phyloP scores from a whole-genome alignment of 192 early-diverging fungal species.

The Haplosporangium gracile region DNA sequence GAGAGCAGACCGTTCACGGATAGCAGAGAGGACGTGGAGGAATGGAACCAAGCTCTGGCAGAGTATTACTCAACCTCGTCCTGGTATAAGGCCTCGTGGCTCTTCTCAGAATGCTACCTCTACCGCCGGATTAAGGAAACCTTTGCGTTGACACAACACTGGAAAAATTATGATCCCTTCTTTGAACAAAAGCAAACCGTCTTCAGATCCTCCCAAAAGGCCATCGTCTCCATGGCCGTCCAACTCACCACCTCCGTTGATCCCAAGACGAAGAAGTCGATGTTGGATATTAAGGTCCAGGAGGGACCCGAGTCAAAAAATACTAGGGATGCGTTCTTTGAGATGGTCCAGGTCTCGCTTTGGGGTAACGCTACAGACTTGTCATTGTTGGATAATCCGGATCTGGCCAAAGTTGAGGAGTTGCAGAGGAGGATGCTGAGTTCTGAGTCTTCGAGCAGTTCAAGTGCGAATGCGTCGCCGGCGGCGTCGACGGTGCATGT shows the following conservation, averaged over 20 bases:
- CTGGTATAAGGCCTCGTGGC: conserved; percentile 86
- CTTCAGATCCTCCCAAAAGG: conserved; percentile 74
- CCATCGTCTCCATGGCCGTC: conserved; percentile 75
- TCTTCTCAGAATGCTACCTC: conserved; percentile 89
- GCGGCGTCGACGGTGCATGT: neutral
- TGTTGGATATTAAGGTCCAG: conserved; percentile 35
- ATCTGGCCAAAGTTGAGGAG: conserved; percentile 74
- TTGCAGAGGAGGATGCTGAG: conserved; percentile 66
- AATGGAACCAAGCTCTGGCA: conserved; percentile 76
- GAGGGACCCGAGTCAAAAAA: conserved; percentile 46
- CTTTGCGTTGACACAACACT: conserved; percentile 67
- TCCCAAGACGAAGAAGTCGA: conserved; percentile 9
- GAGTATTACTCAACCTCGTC: conserved; percentile 67
- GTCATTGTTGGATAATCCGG: conserved; percentile 81
- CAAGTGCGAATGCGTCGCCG: conserved; percentile 27
- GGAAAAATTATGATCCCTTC: conserved; percentile 85
- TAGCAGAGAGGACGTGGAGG: conserved; percentile 65
- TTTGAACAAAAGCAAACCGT: conserved; percentile 73
- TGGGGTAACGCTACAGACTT: conserved; percentile 95
- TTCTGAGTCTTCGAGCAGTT: conserved; percentile 17
- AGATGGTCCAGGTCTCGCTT: conserved; percentile 80
- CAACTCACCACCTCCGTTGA: conserved; percentile 59
- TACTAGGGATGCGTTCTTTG: conserved; percentile 64
- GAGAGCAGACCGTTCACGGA: conserved; percentile 63
- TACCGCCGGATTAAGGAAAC: conserved; percentile 78